Base-by-base conservation (phyloP, 768 basidiomycete genomes). In the Lentinula raphanica region DNA sequence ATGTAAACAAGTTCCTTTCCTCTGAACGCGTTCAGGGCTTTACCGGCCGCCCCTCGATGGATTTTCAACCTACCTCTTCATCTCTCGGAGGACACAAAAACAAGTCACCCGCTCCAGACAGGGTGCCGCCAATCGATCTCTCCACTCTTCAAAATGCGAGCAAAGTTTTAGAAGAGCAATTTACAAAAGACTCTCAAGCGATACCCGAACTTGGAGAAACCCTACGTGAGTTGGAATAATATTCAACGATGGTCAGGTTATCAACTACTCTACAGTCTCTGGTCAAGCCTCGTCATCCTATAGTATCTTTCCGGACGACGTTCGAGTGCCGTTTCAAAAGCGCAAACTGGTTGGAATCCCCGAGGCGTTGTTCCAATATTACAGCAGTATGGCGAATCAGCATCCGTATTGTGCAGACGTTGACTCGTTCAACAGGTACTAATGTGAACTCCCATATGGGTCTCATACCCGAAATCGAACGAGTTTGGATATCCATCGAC, bases 401-500 rank as follows among this genome's bases (percentile, higher is more conserved):
- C 28, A 35, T 25, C 42, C 29, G 36, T 60, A 44, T 44, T 44
- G 56, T 44, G 58, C n/a, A 51, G n/a, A 27, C 25, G 60, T 60
- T 60, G 40, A 62, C 36, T 40, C 32, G 17, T 17, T 5, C 21
- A 4, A 50, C 54, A 92, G 90, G 79, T 57, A 79, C 83, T 35
- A 86, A 76, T 65, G 82, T 88, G 55, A 83, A 83, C 25, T 85
- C 90, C 17, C 87, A 90, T 66, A 89, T 97, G 88, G 95, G 95
- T 9, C 72, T 99, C 54, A 82, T 98, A 68, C 87, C 94, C 25
- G 91, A 95, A 65, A 91, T 98, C 60, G 93, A 96, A 64, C 83
- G 94, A 46, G 94, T 90, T 0, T 99, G 94, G 94, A 89, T 98
- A 62, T 89, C 92, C 9, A 89, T 96, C 58, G 94, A 98, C 73